Conservation (phyloP, 768 basidiomycete genomes). For the Russula emetica region DNA sequence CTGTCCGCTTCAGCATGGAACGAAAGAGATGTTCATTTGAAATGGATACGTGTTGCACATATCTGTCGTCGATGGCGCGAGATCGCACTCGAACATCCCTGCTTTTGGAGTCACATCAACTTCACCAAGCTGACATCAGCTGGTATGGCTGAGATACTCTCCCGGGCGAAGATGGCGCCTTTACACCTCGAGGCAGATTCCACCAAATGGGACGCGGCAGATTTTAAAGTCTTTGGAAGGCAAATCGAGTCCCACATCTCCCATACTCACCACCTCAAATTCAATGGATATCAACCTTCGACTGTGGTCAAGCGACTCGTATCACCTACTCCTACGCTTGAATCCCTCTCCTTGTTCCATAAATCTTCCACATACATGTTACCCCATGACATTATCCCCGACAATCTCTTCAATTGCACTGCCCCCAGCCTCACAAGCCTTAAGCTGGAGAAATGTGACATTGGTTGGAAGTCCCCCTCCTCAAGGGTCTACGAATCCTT, state of each 20-base stretch:
- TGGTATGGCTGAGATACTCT: conserved; percentile 5
- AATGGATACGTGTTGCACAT: conserved; percentile 16
- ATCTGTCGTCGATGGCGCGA: conserved; percentile 24
- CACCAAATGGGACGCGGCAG: neutral
- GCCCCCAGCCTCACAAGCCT: neutral
- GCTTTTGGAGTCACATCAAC: conserved; percentile 16
- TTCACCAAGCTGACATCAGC: neutral
- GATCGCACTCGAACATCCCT: conserved; percentile 11
- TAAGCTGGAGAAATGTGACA: neutral
- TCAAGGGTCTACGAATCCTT: neutral
- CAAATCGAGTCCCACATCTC: conserved; percentile 7
- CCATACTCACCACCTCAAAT: conserved; percentile 1
- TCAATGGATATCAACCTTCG: neutral
- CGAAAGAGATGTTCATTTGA: too few species aligned
- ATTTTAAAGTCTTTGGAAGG: neutral
- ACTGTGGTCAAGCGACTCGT: neutral
- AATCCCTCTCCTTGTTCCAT: neutral
- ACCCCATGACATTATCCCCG: too few species aligned
- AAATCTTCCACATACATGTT: too few species aligned
- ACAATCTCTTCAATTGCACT: neutral
- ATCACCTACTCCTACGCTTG: neutral
- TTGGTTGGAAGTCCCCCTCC: neutral
- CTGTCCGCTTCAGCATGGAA: neutral
- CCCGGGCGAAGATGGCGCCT: conserved; percentile 11
- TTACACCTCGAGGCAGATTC: neutral